Base-by-base conservation (phyloP, 352 stramenopile species). In the Pythium aphanidermatum region DNA sequence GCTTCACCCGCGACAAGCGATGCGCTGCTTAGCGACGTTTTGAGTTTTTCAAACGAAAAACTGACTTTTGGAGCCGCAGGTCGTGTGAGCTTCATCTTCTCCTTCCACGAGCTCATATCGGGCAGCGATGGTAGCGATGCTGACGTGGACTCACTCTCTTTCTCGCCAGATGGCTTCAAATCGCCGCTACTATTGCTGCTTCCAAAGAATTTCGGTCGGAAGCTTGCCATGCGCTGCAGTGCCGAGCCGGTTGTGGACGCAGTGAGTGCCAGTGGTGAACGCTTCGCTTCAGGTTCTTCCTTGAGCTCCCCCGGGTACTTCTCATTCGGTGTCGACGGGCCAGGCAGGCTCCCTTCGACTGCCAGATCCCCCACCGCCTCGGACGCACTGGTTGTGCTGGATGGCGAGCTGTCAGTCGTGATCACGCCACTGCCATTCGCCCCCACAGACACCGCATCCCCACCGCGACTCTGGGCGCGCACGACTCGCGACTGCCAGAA, bases 401-500 rank as follows among this genome's bases (percentile, higher is more conserved):
- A 28, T 11, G 23, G 25, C 2, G 14, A 3, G 26, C 20, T 4
- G 45, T 4, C 4, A n/a, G 9, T 19, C 25, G 23, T 27, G 23
- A 34, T 58, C 26, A 31, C 52, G 47, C n/a, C 20, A 25, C 20
- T 34, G 20, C 33, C 10, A 31, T 25, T 31, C 10, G 14, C 10
- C 10, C 29, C 10, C 29, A 14, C 11, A 14, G 29, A 14, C 29
- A 34, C 29, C 29, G 29, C 10, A 14, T 14, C 10, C 29, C 10
- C 10, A 10, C 46, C 42, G n/a, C 38, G 44, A 32, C 60, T 75
- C 46, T 57, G 58, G 9, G 65, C 65, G 20, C 68, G 62, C 29
- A 60, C 51, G 16, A 65, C 48, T n/a, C 74, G 77, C 39, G 68
- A 77, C 42, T 81, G 70, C 77, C 77, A 89, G 20, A 89, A 63